A percentile compares a stretch with the other conserved stretches of the same genome.
Conservation (phyloP, 2,329 filamentous ascomycete species). For the Alternaria hordeiaustralica region DNA sequence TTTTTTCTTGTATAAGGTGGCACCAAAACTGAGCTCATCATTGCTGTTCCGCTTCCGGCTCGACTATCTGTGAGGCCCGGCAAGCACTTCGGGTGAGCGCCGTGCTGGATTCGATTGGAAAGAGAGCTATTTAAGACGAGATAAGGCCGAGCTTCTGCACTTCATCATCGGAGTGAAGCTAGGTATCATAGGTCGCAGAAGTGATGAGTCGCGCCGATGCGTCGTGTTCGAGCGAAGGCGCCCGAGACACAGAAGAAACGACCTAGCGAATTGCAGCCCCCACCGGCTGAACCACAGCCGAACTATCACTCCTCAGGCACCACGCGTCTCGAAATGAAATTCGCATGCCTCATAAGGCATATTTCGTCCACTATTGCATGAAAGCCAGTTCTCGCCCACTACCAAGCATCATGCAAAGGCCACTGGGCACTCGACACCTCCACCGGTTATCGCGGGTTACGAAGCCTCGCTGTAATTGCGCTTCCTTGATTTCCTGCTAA, state of each 20-base stretch:
- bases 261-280: neutral
- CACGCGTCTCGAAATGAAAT: constrained; percentile 21
- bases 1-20: neutral
- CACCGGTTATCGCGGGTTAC: constrained; percentile 3
- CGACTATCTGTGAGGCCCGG: neutral
- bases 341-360: neutral
- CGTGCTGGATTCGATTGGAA: neutral
- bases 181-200: neutral
- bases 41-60: neutral
- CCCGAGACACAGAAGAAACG: neutral
- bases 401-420: constrained; percentile 13
- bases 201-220: neutral
- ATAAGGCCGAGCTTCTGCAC: neutral
- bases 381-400: constrained; percentile 1
- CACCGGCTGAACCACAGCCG: constrained; percentile 4
- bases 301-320: constrained; percentile 22
- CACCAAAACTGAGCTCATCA: neutral
- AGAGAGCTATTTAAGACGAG: neutral
- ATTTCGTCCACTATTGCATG: neutral
- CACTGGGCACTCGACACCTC: neutral
- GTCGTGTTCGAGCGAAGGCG: neutral
- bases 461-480: neutral
- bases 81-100: neutral
- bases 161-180: neutral
- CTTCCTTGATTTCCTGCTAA: constrained; percentile 5